A percentile compares a stretch with the other conserved stretches of the same genome.
These are phyloP conservation scores for Phytophthora pisi DNA, from an alignment of 352 stramenopile genomes.

Conservation along the genomic window DNA sequence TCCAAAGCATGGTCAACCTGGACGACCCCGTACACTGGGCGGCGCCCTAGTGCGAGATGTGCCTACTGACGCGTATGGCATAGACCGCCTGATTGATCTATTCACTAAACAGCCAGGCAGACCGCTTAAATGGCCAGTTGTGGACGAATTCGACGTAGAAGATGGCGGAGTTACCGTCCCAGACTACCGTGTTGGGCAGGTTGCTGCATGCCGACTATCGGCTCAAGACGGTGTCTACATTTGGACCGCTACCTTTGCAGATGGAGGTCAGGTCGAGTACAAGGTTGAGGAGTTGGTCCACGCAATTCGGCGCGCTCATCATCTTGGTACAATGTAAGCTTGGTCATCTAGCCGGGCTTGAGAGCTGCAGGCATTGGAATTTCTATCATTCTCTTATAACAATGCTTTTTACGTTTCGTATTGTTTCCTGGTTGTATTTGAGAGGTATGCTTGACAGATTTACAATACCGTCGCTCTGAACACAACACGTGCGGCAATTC, in stretches of 20 bases:
- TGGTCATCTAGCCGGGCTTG: too few relatives aligned
- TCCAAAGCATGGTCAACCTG: constrained; percentile 4
- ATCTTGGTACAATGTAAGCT: neutral
- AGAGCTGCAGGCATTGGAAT: too few relatives aligned
- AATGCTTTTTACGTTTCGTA: neutral
- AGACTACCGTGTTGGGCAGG: constrained; percentile 6
- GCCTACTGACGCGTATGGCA: neutral
- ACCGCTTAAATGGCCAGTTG: constrained; percentile 7
- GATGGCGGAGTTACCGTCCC: neutral
- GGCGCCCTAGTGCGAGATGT: neutral
- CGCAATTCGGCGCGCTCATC: constrained; percentile 2
- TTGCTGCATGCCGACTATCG: constrained; percentile 10
- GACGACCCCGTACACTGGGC: neutral
- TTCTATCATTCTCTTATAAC: neutral
- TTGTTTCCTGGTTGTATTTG: neutral
- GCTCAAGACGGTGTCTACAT: constrained; percentile 6
- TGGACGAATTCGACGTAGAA: constrained; percentile 4
- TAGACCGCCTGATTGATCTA: neutral
- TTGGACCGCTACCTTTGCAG: constrained; percentile 7
- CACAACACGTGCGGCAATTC: neutral
- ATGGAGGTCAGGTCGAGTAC: constrained; percentile 1
- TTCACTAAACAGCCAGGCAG: constrained; percentile 3
- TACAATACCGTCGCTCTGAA: neutral
- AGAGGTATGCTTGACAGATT: neutral
- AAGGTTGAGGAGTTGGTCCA: constrained; percentile 8